Evolutionary conservation across 1,139 yeast genomes (phyloP), one percentile per base, ranked within the genome.

Genomic region (Yamadazyma trypodendri): DNA sequence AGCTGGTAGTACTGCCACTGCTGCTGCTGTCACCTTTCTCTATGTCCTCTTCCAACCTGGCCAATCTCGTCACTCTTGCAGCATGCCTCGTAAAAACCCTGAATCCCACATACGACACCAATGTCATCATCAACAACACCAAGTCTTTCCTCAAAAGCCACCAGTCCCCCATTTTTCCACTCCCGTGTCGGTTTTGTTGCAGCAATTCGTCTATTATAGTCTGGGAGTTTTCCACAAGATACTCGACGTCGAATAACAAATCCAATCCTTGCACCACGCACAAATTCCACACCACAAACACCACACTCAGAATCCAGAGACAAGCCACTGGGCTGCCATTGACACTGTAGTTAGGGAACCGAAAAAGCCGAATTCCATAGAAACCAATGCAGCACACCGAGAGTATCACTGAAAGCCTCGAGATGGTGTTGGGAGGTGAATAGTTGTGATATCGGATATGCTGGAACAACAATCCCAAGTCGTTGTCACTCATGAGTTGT

Each of bases 91-190:
- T 10, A n/a, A 7, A n/a, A n/a, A 16, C 14, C 17, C 13, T 13
- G 20, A 31, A 21, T 11, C 18, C 13, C 13, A 21, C 24, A 5
- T 14, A 17, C 28, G 29, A 8, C 28, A 24, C 15, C 28, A 32
- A n/a, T 9, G 12, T 24, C 29, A 27, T 27, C 29, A 16, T 20
- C 33, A 31, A n/a, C 10, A 22, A 14, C 25, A 22, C 33, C 24
- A 31, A 3, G 24, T 27, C 29, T 12, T 15, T 27, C 29, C 11
- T 15, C 29, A 27, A 14, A 16, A 27, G 14, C 29, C 29, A 27
- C 6, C 15, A 4, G 15, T 12, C 15, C 15, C 15, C 15, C 9
- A 11, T 15, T 5, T 8, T 15, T 7, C 12, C 15, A 5, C 15
- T 24, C 12, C 6, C 12, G 21, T 18, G 21, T 5, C 7, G 21